Evolutionary conservation across 1,139 yeast species (phyloP).

Genomic region (Suhomyces yuchorum): DNA sequence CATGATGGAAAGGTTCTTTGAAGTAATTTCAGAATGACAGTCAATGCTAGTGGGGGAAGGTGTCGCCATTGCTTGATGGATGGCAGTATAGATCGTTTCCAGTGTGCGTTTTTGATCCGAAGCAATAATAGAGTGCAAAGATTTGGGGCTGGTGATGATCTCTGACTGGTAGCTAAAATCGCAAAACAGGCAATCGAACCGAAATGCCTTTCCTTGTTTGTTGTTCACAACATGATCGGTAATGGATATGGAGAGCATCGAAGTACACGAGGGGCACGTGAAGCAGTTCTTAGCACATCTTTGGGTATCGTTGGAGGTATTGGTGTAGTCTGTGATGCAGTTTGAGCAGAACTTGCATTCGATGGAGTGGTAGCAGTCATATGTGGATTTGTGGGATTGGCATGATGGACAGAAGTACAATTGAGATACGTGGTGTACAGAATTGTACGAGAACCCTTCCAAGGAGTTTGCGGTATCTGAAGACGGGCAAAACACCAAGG

Average conservation of each 20-base stretch:
- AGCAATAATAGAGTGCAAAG: constrained; percentile 33
- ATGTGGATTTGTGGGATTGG: constrained; percentile 31
- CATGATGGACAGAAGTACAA: constrained; percentile 45
- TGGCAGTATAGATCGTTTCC: neutral
- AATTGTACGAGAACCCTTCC: constrained; percentile 14
- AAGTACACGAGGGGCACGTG: constrained; percentile 39
- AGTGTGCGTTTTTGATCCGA: constrained; percentile 18
- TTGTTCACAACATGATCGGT: constrained; percentile 24
- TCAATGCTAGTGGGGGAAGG: neutral
- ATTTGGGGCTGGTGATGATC: constrained; percentile 37
- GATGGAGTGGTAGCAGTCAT: constrained; percentile 29
- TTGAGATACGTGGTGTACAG: constrained; percentile 19
- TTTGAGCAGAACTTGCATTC: constrained; percentile 39
- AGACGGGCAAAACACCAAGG: constrained; percentile 25
- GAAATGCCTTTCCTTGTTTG: constrained; percentile 35
- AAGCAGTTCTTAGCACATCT: constrained; percentile 44
- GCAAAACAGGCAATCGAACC: constrained; percentile 38
- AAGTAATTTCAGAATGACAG: constrained; percentile 2
- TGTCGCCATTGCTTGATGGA: constrained; percentile 3
- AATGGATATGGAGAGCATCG: constrained; percentile 30
- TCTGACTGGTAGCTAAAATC: constrained; percentile 30
- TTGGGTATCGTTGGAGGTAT: constrained; percentile 20
- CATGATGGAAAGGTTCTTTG: constrained; percentile 13
- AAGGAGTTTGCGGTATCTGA: constrained; percentile 12
- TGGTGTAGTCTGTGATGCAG: constrained; percentile 40